These are phyloP conservation scores for Fragaria nilgerrensis DNA, from an alignment of 306 rosid genomes.

Conservation along the genomic window DNA sequence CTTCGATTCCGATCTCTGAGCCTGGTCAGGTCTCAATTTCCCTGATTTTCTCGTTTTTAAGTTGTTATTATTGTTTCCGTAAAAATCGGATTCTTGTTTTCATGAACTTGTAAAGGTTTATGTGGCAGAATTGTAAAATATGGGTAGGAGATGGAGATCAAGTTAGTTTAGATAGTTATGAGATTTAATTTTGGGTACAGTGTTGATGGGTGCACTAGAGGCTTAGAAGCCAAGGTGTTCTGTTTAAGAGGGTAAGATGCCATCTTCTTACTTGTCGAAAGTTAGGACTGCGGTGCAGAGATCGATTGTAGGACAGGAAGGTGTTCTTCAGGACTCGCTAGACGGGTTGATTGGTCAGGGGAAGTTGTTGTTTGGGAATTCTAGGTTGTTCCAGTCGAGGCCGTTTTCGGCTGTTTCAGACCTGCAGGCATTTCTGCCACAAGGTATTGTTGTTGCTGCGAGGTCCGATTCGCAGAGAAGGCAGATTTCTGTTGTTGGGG, in stretches of 20 bases:
- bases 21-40: conserved; percentile 23
- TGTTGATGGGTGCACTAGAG: conserved; percentile 24
- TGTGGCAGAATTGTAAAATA: conserved; percentile 36
- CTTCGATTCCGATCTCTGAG: conserved; percentile 26
- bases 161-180: conserved; percentile 53
- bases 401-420: conserved; percentile 40
- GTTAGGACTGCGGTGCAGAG: conserved; percentile 46
- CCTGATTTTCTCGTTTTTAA: background rate
- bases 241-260: conserved; percentile 70
- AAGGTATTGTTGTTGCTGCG: conserved; percentile 41
- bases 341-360: conserved; percentile 62
- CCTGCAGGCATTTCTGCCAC: conserved; percentile 33
- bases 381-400: conserved; percentile 45
- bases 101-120: background rate
- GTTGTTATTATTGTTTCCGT: background rate
- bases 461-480: conserved; percentile 46
- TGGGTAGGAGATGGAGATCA: conserved; percentile 8
- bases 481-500: conserved; percentile 64
- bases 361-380: conserved; percentile 51
- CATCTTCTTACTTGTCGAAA: conserved; percentile 57
- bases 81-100: background rate
- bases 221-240: conserved; percentile 28
- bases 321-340: conserved; percentile 39
- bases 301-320: conserved; percentile 55
- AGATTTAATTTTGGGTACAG: conserved; percentile 40